A percentile compares a stretch with the other conserved stretches of the same genome.
Evolutionary conservation across 192 early-diverging fungal species (phyloP).

Genomic region (Polychytrium aggregatum): DNA sequence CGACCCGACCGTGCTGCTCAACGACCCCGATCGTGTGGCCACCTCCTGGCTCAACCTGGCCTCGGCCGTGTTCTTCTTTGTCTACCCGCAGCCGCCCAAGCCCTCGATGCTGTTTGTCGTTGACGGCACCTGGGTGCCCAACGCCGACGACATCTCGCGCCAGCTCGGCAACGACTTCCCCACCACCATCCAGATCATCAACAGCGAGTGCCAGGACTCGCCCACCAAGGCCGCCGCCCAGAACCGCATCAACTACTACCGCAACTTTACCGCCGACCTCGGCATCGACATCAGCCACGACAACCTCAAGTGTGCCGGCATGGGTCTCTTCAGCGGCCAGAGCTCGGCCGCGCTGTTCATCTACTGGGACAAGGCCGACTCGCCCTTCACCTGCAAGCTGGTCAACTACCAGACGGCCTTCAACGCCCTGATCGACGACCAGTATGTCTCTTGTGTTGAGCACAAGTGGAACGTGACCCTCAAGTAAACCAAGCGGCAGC

Average conservation of each 20-base stretch:
- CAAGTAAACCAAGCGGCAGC: too few relatives aligned
- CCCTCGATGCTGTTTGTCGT: slow-evolving; percentile 1
- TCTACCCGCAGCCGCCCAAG: too few relatives aligned
- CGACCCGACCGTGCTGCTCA: slow-evolving; percentile 3
- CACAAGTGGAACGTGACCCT: background rate
- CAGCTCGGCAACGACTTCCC: slow-evolving; percentile 3
- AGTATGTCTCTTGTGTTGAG: slow-evolving; percentile 11
- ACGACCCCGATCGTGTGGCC: slow-evolving; percentile 1
- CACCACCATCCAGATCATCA: slow-evolving; percentile 6
- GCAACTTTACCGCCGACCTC: slow-evolving; percentile 1
- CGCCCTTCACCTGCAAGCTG: too few relatives aligned
- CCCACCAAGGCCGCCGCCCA: background rate
- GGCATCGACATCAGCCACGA: background rate
- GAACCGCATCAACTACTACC: slow-evolving; percentile 4
- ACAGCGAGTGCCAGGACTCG: slow-evolving; percentile 2
- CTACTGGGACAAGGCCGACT: too few relatives aligned
- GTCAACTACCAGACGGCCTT: slow-evolving; percentile 9
- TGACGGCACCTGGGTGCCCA: too few relatives aligned
- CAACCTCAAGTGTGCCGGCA: background rate
- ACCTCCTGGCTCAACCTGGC: slow-evolving; percentile 4
- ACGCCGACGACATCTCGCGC: too few relatives aligned
- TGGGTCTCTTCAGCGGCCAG: background rate
- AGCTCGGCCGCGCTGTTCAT: too few relatives aligned
- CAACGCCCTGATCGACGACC: slow-evolving; percentile 10
- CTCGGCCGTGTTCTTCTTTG: slow-evolving; percentile 2